phyloP scores from a whole-genome alignment of 345 rosid genomes.

The Rhizophora apiculata region DNA sequence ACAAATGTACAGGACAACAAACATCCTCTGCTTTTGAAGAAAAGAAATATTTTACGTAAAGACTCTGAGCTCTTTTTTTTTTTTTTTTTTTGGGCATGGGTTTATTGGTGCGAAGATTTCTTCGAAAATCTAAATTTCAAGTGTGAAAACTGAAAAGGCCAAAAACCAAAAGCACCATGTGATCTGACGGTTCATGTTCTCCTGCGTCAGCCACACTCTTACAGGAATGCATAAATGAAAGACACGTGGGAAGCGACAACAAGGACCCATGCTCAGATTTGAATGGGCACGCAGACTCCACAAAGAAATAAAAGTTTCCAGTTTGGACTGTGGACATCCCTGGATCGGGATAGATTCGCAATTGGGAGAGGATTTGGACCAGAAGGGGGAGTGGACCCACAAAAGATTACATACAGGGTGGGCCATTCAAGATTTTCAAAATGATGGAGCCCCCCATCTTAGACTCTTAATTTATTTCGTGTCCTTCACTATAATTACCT shows the following conservation, averaged over 20 bases:
- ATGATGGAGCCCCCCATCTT: background rate
- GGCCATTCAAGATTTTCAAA: background rate
- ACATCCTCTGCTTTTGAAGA: constrained; percentile 14
- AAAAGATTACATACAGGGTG: background rate
- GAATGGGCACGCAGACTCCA: background rate
- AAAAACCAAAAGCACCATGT: background rate
- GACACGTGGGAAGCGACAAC: constrained; percentile 18
- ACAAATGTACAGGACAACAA: background rate
- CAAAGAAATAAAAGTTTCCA: background rate
- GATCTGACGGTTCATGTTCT: constrained; percentile 23
- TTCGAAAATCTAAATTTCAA: no score
- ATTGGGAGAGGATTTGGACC: constrained; percentile 17
- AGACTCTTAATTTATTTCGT: constrained; percentile 17
- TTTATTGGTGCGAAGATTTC: no score
- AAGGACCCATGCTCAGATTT: constrained; percentile 6
- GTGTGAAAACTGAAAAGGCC: no score
- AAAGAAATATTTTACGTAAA: background rate
- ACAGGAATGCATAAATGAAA: background rate
- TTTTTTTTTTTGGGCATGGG: no score
- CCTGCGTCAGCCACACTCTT: constrained; percentile 4
- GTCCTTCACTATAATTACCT: constrained; percentile 3
- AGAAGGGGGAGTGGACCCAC: constrained; percentile 22
- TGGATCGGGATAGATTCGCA: constrained; percentile 26
- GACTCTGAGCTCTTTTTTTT: background rate
- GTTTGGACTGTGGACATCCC: background rate